Conservation (phyloP, 805 yeast genomes). For the Candida ipomoeae region DNA sequence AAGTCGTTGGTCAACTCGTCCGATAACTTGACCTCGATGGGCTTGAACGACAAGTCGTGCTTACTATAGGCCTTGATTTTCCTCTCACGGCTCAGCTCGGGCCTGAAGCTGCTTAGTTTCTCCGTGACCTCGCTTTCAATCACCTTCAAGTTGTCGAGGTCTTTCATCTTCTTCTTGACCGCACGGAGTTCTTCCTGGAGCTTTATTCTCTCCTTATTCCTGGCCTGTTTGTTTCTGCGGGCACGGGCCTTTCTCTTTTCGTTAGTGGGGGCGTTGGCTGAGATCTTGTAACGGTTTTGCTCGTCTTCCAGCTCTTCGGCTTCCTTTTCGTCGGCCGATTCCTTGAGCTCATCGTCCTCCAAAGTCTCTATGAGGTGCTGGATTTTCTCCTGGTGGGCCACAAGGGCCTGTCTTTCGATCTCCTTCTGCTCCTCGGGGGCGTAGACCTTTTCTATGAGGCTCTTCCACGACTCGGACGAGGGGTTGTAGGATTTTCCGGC, state of each 20-base stretch:
- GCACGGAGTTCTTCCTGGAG: constrained; percentile 55
- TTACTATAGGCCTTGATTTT: constrained; percentile 35
- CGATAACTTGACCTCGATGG: constrained; percentile 75
- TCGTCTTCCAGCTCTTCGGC: constrained; percentile 33
- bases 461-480: constrained; percentile 75
- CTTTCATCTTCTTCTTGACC: constrained; percentile 56
- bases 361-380: constrained; percentile 59
- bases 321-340: constrained; percentile 27
- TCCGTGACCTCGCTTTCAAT: constrained; percentile 29
- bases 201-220: constrained; percentile 54
- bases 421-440: constrained; percentile 63
- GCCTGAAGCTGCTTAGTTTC: constrained; percentile 25
- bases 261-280: constrained; percentile 67
- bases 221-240: constrained; percentile 68
- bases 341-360: constrained; percentile 51
- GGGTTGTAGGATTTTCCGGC: constrained; percentile 96
- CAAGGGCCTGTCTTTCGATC: constrained; percentile 54
- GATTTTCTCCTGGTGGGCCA: constrained; percentile 61
- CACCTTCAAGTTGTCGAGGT: constrained; percentile 41
- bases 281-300: constrained; percentile 43
- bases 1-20: constrained; percentile 85
- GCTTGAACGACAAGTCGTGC: constrained; percentile 36
- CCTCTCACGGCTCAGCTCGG: constrained; percentile 21
- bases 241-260: constrained; percentile 70
- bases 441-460: constrained; percentile 63